These are phyloP conservation scores for Linnemannia elongata DNA, from an alignment of 192 early-diverging fungal genomes.

Conservation along the genomic window DNA sequence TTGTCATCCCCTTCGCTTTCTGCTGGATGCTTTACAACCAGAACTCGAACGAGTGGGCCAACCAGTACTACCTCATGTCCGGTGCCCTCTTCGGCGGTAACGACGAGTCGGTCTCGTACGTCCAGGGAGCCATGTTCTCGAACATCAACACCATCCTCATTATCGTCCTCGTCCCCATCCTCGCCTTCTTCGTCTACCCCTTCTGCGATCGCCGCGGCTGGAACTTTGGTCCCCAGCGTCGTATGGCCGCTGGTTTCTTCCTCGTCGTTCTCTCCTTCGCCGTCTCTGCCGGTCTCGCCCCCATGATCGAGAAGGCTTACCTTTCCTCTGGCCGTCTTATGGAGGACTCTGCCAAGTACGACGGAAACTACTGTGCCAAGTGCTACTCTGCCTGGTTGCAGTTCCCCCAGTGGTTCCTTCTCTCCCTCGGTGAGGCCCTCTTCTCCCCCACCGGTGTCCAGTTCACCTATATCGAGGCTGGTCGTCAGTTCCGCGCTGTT, in stretches of 20 bases:
- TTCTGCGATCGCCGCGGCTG: conserved; percentile 58
- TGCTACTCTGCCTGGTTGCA: conserved; percentile 58
- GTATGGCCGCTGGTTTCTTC: conserved; percentile 70
- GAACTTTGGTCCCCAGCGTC: conserved; percentile 59
- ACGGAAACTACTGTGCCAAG: conserved; percentile 30
- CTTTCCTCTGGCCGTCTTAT: not conserved
- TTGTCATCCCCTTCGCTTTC: conserved; percentile 48
- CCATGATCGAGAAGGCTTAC: conserved; percentile 37
- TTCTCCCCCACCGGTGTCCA: conserved; percentile 74
- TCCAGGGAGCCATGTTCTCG: conserved; percentile 37
- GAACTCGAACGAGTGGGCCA: conserved; percentile 56
- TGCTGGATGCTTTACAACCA: conserved; percentile 61
- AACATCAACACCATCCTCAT: conserved; percentile 65
- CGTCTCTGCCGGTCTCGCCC: conserved; percentile 41
- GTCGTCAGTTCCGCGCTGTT: conserved; percentile 69
- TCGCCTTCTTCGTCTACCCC: conserved; percentile 66
- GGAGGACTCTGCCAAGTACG: conserved; percentile 12
- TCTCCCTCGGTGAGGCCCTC: conserved; percentile 69
- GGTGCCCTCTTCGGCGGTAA: conserved; percentile 46
- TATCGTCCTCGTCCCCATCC: conserved; percentile 65
- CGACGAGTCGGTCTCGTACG: conserved; percentile 13
- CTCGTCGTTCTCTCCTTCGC: conserved; percentile 63
- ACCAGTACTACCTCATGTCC: conserved; percentile 58
- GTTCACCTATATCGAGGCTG: conserved; percentile 75
- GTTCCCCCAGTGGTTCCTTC: conserved; percentile 66